Conservation (phyloP, 2,329 filamentous ascomycete species). For the Penicillium sp. region DNA sequence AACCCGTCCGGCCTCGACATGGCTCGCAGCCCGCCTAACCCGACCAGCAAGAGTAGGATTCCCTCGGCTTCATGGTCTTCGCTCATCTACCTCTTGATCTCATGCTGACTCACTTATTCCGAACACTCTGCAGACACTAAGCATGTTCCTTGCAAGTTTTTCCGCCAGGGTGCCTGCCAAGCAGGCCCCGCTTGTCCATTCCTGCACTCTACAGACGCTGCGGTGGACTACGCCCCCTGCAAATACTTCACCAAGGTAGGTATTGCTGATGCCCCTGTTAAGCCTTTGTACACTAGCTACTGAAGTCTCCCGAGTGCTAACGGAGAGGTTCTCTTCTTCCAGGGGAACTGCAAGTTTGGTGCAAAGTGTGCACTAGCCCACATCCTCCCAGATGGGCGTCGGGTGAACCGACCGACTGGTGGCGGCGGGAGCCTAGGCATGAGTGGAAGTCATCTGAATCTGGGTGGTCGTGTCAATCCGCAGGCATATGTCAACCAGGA, state of each 20-base stretch:
- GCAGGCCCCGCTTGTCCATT: slow-evolving; percentile 95
- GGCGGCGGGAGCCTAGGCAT: slow-evolving; percentile 37
- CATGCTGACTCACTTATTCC: slow-evolving; percentile 10
- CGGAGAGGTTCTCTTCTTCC: slow-evolving; percentile 17
- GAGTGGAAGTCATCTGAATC: slow-evolving; percentile 60
- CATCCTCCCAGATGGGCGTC: slow-evolving; percentile 85
- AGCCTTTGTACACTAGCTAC: background rate
- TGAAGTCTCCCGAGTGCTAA: slow-evolving; percentile 13
- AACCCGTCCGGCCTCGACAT: slow-evolving; percentile 45
- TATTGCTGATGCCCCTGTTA: no score
- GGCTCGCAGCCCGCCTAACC: slow-evolving; percentile 48
- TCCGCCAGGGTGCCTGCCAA: slow-evolving; percentile 91
- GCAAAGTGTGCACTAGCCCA: slow-evolving; percentile 97
- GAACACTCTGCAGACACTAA: slow-evolving; percentile 67
- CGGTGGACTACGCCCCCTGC: slow-evolving; percentile 82
- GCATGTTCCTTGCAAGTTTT: slow-evolving; percentile 99
- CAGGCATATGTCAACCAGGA: slow-evolving; percentile 62
- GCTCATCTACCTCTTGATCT: background rate
- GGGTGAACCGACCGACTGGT: slow-evolving; percentile 71
- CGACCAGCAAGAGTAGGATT: slow-evolving; percentile 41
- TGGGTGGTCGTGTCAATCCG: slow-evolving; percentile 65
- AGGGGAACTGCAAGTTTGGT: slow-evolving; percentile 99
- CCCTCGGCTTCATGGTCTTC: background rate
- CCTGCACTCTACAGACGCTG: slow-evolving; percentile 82
- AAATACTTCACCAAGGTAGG: slow-evolving; percentile 97